A percentile compares a stretch with the other conserved stretches of the same genome.
Conservation (phyloP, 345 rosid species). For the Dipteronia sinensis region DNA sequence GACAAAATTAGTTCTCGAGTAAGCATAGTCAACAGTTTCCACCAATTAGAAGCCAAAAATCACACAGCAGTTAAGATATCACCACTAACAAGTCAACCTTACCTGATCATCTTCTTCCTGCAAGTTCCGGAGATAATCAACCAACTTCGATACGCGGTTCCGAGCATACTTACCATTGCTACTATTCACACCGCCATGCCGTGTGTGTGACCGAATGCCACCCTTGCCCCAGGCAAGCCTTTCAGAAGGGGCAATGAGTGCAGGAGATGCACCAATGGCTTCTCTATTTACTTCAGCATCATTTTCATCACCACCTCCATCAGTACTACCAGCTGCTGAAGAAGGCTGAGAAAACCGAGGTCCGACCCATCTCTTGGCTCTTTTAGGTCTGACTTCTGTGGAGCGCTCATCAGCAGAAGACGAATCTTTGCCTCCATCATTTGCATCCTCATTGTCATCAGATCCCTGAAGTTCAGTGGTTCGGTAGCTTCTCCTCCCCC, state of each 20-base stretch:
- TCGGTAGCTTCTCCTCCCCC: slow-evolving; percentile 42
- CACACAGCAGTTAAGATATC: slow-evolving; percentile 2
- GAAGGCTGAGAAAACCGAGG: slow-evolving; percentile 34
- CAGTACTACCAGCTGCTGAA: slow-evolving; percentile 35
- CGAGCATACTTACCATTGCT: slow-evolving; percentile 41
- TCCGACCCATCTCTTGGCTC: slow-evolving; percentile 39
- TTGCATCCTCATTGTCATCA: slow-evolving; percentile 46
- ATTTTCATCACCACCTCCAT: slow-evolving; percentile 45
- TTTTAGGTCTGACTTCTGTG: slow-evolving; percentile 42
- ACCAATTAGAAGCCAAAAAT: neutral
- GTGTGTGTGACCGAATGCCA: slow-evolving; percentile 52
- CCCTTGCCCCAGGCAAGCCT: slow-evolving; percentile 57
- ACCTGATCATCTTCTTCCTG: slow-evolving; percentile 51
- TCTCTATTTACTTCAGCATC: slow-evolving; percentile 43
- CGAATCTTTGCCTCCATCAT: slow-evolving; percentile 42
- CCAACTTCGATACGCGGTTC: slow-evolving; percentile 41
- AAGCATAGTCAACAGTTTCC: neutral
- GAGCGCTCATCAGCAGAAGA: slow-evolving; percentile 45
- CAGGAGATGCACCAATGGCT: slow-evolving; percentile 35
- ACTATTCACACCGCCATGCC: slow-evolving; percentile 42
- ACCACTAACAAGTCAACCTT: slow-evolving; percentile 15
- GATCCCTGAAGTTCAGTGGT: slow-evolving; percentile 40
- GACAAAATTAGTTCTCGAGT: neutral
- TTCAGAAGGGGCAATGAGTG: slow-evolving; percentile 43
- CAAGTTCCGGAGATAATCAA: slow-evolving; percentile 36